phyloP scores from a whole-genome alignment of 2,329 filamentous ascomycete species.

The Nothomitra cinnamomea region DNA sequence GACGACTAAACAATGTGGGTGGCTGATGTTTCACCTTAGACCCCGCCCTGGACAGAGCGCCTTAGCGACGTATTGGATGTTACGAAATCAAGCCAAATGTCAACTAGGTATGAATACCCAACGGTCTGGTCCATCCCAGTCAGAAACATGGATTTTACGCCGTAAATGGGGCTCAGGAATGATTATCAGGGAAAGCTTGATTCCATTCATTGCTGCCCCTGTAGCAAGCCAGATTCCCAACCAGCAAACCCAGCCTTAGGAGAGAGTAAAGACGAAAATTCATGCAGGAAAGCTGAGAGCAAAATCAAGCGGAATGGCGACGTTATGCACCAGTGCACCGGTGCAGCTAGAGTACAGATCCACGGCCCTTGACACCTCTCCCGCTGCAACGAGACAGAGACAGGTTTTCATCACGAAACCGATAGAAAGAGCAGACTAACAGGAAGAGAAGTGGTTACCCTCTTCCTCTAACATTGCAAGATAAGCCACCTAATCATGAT shows the following conservation, averaged over 20 bases:
- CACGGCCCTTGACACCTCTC: background rate
- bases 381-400: conserved; percentile 2
- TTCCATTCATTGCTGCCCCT: conserved; percentile 2
- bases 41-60: too few species aligned
- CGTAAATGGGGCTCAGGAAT: too few species aligned
- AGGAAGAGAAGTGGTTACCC: background rate
- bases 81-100: too few species aligned
- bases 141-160: background rate
- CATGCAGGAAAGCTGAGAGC: conserved; percentile 2
- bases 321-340: conserved; percentile 4
- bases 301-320: conserved; percentile 4
- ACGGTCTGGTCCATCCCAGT: too few species aligned
- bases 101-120: too few species aligned
- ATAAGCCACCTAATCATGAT: conserved; percentile 2
- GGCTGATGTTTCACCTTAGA: too few species aligned
- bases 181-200: background rate
- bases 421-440: conserved; percentile 1
- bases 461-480: background rate
- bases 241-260: background rate
- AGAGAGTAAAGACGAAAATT: background rate
- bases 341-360: conserved; percentile 4
- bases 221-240: conserved; percentile 3
- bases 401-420: conserved; percentile 2
- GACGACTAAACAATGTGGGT: too few species aligned
- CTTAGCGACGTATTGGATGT: too few species aligned